Base-by-base conservation (phyloP, 345 rosid species). In the Rhizophora mangle region DNA sequence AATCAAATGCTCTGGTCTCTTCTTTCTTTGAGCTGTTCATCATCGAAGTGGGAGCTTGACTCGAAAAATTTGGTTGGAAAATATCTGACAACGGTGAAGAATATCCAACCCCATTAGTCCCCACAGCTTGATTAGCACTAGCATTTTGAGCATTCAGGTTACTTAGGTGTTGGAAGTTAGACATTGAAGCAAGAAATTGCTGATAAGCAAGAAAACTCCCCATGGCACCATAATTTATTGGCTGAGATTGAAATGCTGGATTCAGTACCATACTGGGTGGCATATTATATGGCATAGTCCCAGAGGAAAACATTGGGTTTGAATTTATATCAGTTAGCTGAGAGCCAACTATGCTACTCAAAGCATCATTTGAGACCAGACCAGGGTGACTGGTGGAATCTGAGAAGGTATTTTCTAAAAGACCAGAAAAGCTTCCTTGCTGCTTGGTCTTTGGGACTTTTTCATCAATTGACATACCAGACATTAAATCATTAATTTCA, bases 1-100 rank as follows among this genome's bases (percentile, higher is more conserved):
- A 94, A 78, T 94, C 98, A 65, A 94, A 94, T 63, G 97, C 98
- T 72, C 82, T 86, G 18, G 90, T 89, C 2, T 94, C 97, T 81
- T 91, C 96, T 67, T 85, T 90, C 82, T 88, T 88, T 16, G 85
- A 77, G 70, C 64, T 79, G 80, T 79, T 90, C 88, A 86, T 78
- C 34, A 79, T 65, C 55, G 90, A 79, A 67, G 67, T 82, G 65
- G 97, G 86, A 75, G 71, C 46, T 77, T 85, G 98, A 79, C 80
- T 76, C 9, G 79, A 84, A 60, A 77, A 82, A 74, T 70, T 94
- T 63, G 88, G 68, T 72, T 92, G 96, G 82, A 94, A 94, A 67
- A 94, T 83, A 84, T 91, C 98, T 69, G 96, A 96, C 60, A 90
- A 63, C 32, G 91, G 73, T 56, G 94, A 78, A 64, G 86, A 37